Evolutionary conservation across 176 grass and related monocot genomes (phyloP), one percentile per base, ranked within the genome.

Genomic region (Bolboschoenus planiculmis): DNA sequence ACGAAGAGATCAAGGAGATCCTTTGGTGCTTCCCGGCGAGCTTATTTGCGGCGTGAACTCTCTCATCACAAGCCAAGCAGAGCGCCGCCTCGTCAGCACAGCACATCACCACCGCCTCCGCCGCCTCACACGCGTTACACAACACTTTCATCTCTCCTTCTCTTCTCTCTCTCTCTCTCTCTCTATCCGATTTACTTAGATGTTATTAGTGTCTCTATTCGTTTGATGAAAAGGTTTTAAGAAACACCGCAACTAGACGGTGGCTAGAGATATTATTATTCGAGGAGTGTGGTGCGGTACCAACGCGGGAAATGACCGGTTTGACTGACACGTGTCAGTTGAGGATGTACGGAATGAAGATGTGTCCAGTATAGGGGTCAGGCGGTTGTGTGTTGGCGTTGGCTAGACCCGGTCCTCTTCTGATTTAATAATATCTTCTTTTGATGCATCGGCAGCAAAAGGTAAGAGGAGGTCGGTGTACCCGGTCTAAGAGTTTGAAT

Each of bases 1-100:
- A n/a, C n/a, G 56, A 67, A 4, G 86, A 68, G 13, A 83, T 86
- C 82, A 95, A 87, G 10, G 91, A 85, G 1, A 95, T 59, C 64
- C 96, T 90, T 83, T 91, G 88, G 91, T 99, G 96, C 86, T 99
- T 99, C 33, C 97, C 91, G 34, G 93, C 93, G 42, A 99, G 91
- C 80, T 89, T 90, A 84, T 99, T 99, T 56, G 97, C 97, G 65
- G 83, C 91, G 88, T 99, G 97, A 21, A 99, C 93, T 61, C 85
- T 85, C 80, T 87, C 89, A 74, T 99, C 97, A 81, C 97, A 99
- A 59, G 84, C 68, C 62, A 82, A 85, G 77, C 97, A 99, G 1
- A 99, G 92, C 67, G 91, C 93, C 57, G 97, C 97, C 87, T 99
- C 97, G 89, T 99, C 97, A 36, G 93, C 97, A 85, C 91, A 96